Base-by-base conservation (phyloP, 257 asterid genomes). In the Fraxinus pennsylvanica region DNA sequence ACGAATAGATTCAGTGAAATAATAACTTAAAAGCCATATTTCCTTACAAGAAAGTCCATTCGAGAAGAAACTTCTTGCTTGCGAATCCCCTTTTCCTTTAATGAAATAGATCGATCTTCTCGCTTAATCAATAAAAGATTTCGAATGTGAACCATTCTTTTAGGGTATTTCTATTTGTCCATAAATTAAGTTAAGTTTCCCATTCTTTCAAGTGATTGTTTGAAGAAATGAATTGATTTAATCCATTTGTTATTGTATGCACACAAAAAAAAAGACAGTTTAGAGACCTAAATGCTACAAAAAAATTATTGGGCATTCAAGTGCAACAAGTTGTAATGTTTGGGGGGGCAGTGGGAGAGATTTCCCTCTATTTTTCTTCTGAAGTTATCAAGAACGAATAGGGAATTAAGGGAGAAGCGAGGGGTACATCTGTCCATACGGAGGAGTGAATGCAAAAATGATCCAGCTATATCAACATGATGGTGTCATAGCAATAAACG, bases 391-490 rank as follows among this genome's bases (percentile, higher is more conserved):
- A 2, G 50, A 43, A 43, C 50, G 50, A 43, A 43, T 43, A 43
- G 4, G 50, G 50, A 9, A 43, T 43, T 10, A 2, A 43, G 50
- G 50, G 50, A 43, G 69, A 63, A 63, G 69, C 2, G 69, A 63
- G 69, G 89, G 87, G 85, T 43, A 81, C 1, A 76, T 65, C 45
- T 1, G 87, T 83, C 87, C 43, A 43, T 21, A 41, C 21, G 33
- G 32, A 10, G 4, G 19, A 63, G 9, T 35, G 54, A 43, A 59
- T 32, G 76, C 71, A 83, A 83, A 83, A 79, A 84, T 45, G 76
- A 79, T 78, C 85, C 89, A 83, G 89, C 85, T 83, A 78, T 67
- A 76, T 76, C 75, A 68, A 41, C 38, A 59, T 75, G 83, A 79
- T 29, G 85, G 77, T 85, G 85, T 73, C 85, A 75, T 41, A 9